Evolutionary conservation across 352 stramenopile genomes (phyloP), one percentile per base, ranked within the genome.

Genomic region (Globisporangium yorkense): DNA sequence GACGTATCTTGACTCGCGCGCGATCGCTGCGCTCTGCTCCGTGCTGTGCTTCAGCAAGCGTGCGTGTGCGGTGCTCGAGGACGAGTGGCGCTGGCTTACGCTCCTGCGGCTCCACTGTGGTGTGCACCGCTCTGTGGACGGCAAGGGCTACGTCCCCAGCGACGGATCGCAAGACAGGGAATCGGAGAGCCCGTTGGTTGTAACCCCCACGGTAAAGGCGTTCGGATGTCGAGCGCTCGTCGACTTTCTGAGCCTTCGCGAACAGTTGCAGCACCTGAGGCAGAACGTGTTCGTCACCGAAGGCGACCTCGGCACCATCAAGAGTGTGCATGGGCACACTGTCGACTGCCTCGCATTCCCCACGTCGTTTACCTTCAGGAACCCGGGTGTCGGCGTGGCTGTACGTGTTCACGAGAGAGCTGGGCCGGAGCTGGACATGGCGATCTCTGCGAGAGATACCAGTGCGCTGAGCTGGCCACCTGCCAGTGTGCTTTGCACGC

Each of bases 321-420:
- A 49, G 0, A 43, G 53, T 8, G 59, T 78, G 9, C n/a, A 66
- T 20, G 63, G 49, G 2, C 16, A 61, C 6, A 35, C 46, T 5
- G 56, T 92, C 13, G 80, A 92, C 35, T 89, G 80, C 51, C 59
- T 92, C 8, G 68, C 72, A 39, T 89, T 90, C 44, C 77, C 78
- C 13, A 87, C 80, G 47, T 79, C 76, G 5, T 10, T 2, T 9
- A 59, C 45, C 10, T 82, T 73, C 20, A 51, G 37, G 18, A 80
- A 89, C 49, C 72, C 78, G 27, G 9, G 41, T 12, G 61, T 67
- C 20, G 77, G 82, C 2, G 80, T 80, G 33, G 68, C 80, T 29
- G 65, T 59, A 12, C 62, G 65, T 12, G 74, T 90, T 2, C 76
- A 88, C 52, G 63, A 61, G 21, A 80, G 79, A 12, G 77, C 80